phyloP scores from a whole-genome alignment of 2,329 filamentous ascomycete species.

The Xylariaceae sp. region DNA sequence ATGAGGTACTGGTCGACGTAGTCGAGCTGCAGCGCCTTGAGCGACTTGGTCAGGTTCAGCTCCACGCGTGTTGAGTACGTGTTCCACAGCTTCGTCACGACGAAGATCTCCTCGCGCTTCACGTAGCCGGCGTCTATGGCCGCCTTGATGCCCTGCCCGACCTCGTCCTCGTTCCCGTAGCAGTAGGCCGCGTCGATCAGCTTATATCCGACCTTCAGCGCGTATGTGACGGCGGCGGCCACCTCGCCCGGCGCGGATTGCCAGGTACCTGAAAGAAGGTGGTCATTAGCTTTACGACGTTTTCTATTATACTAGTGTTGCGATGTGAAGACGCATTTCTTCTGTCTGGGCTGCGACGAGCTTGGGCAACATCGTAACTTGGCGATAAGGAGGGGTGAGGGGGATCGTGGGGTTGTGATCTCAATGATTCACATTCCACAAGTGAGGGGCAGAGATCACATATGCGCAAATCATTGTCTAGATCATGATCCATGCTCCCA shows the following conservation, averaged over 20 bases:
- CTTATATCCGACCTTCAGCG: conserved; percentile 62
- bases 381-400: neutral
- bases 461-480: too few species aligned
- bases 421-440: neutral
- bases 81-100: conserved; percentile 86
- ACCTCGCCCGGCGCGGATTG: conserved; percentile 66
- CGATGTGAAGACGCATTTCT: neutral
- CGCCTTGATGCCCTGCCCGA: conserved; percentile 77
- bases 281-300: conserved; percentile 12
- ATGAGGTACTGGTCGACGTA: conserved; percentile 84
- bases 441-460: neutral
- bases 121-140: conserved; percentile 71
- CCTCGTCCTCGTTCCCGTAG: conserved; percentile 83
- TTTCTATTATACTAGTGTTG: neutral
- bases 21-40: conserved; percentile 75
- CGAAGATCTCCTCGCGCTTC: conserved; percentile 80
- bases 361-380: neutral
- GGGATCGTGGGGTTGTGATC: conserved; percentile 4
- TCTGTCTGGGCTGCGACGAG: neutral
- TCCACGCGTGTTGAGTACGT: conserved; percentile 76
- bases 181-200: conserved; percentile 76
- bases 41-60: conserved; percentile 72
- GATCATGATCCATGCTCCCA: too few species aligned
- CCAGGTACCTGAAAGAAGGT: conserved; percentile 63
- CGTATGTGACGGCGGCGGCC: conserved; percentile 61